phyloP scores from a whole-genome alignment of 352 stramenopile genomes.

The Pythium sukuiense region DNA sequence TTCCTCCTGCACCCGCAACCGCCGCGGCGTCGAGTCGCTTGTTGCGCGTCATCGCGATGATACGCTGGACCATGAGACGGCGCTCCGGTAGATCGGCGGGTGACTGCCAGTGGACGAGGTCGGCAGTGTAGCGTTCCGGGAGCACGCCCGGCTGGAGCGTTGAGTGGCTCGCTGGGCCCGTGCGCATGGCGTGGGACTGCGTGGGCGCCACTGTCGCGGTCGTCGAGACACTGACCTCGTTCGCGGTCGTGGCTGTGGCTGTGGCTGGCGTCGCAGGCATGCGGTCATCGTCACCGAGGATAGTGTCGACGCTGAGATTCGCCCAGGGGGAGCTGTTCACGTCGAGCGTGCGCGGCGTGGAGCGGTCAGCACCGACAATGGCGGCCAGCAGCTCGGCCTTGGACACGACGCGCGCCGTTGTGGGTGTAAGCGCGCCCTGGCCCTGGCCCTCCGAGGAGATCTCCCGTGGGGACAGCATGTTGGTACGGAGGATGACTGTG shows the following conservation, averaged over 20 bases:
- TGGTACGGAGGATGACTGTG: not conserved
- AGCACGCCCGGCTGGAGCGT: constrained; percentile 54
- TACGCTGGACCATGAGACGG: constrained; percentile 82
- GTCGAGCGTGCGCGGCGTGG: constrained; percentile 59
- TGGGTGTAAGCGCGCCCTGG: constrained; percentile 47
- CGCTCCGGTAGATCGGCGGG: constrained; percentile 75
- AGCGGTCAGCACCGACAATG: constrained; percentile 32
- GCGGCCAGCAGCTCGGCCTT: constrained; percentile 40
- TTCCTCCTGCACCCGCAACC: constrained; percentile 18
- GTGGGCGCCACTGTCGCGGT: constrained; percentile 5
- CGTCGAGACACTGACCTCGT: not conserved
- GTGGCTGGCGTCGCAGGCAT: constrained; percentile 13
- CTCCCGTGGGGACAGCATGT: constrained; percentile 49
- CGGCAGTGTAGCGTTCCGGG: constrained; percentile 73
- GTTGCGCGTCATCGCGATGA: constrained; percentile 84
- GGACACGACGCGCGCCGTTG: constrained; percentile 53
- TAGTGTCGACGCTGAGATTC: constrained; percentile 73
- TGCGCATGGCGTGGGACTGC: constrained; percentile 43
- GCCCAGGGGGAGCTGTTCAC: constrained; percentile 54
- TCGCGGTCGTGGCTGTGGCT: not conserved
- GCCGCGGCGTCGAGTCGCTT: constrained; percentile 43
- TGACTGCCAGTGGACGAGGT: constrained; percentile 85
- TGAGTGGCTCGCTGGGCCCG: constrained; percentile 46
- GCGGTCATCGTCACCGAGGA: constrained; percentile 22
- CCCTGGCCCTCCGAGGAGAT: constrained; percentile 74